Percentiles rank a stretch among this genome's conserved stretches.
Conservation (phyloP, 2,329 filamentous ascomycete species). For the Penicillium oxalicum region DNA sequence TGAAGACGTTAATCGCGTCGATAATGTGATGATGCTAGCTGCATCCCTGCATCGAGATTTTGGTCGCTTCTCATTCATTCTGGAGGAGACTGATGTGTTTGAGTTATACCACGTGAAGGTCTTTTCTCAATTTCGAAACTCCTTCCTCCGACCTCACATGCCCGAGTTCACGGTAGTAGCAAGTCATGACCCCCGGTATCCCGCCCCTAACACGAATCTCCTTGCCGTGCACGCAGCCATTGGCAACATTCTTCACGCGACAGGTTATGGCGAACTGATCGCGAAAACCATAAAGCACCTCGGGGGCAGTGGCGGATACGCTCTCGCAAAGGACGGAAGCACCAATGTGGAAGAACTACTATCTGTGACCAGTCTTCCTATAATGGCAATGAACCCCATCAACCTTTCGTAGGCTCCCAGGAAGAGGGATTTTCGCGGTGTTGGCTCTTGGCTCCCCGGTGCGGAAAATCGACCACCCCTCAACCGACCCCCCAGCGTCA, state of each 20-base stretch:
- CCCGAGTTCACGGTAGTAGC: too few relatives aligned
- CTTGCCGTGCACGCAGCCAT: neutral
- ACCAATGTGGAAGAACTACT: neutral
- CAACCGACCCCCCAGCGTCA: too few relatives aligned
- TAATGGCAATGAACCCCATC: neutral
- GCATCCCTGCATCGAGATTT: neutral
- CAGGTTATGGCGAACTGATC: neutral
- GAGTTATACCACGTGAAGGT: too few relatives aligned
- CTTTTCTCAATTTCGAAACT: too few relatives aligned
- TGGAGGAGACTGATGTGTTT: neutral
- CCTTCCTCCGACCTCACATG: too few relatives aligned
- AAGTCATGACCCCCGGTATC: too few relatives aligned
- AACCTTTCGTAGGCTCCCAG: neutral
- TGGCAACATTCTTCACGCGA: neutral
- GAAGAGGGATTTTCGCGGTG: too few relatives aligned
- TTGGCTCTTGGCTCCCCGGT: too few relatives aligned
- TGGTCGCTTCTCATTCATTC: neutral
- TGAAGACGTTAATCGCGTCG: neutral
- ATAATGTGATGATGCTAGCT: neutral
- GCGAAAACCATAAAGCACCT: neutral
- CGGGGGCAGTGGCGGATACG: neutral
- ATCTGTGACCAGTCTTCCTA: neutral
- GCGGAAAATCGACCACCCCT: too few relatives aligned
- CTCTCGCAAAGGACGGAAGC: neutral
- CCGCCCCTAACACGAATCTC: neutral